These are phyloP conservation scores for Alternaria hordeiaustralica DNA, from an alignment of 2,329 filamentous ascomycete genomes.

Conservation along the genomic window DNA sequence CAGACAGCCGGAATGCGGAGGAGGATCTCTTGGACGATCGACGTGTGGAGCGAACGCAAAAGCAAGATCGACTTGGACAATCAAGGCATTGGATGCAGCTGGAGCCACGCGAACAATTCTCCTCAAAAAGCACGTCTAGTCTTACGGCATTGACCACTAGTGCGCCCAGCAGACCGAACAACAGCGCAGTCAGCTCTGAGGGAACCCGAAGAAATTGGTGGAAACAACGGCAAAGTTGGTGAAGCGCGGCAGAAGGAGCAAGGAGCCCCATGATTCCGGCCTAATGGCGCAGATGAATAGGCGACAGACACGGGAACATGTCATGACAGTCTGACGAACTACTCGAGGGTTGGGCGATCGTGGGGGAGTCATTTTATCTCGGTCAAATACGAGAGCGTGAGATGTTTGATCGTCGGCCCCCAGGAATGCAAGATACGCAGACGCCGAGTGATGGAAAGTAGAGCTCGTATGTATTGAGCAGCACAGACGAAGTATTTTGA, in stretches of 20 bases:
- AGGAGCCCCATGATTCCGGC: conserved; percentile 21
- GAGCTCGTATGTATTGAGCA: background rate
- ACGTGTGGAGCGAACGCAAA: conserved; percentile 11
- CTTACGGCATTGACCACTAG: background rate
- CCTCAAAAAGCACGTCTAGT: background rate
- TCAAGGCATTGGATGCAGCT: background rate
- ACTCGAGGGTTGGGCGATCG: conserved; percentile 17
- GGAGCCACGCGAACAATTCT: conserved; percentile 1
- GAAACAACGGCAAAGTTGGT: background rate
- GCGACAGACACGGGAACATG: conserved; percentile 8
- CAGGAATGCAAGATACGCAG: background rate
- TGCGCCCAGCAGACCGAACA: background rate
- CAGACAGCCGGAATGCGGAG: conserved; percentile 4
- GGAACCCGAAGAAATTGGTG: background rate
- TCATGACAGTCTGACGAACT: conserved; percentile 15
- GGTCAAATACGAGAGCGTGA: conserved; percentile 1
- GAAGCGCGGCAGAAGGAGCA: conserved; percentile 7
- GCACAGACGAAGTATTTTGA: background rate
- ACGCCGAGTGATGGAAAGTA: background rate
- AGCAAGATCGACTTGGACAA: background rate
- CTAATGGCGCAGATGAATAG: conserved; percentile 1
- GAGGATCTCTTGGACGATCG: conserved; percentile 3
- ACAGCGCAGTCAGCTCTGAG: background rate
- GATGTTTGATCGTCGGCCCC: background rate
- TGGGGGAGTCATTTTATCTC: conserved; percentile 10